A percentile compares a stretch with the other conserved stretches of the same genome.
These are phyloP conservation scores for Blastocystis sp. DNA, from an alignment of 352 stramenopile species.

Conservation along the genomic window DNA sequence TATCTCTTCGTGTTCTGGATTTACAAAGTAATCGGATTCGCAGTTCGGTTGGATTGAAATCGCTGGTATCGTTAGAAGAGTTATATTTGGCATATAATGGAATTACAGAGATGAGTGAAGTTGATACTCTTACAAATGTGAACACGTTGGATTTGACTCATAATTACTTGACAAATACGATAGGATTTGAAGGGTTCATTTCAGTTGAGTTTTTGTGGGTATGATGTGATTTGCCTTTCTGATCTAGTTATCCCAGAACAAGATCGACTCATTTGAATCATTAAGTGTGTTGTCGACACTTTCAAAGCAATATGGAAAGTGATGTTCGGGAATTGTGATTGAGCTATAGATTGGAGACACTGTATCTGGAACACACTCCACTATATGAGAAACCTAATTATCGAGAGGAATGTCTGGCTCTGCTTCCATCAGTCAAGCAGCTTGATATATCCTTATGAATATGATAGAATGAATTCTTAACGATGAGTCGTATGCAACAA, in stretches of 20 bases:
- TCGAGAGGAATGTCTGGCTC: background rate
- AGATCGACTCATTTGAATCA: background rate
- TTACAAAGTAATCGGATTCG: conserved; percentile 60
- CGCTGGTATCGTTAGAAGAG: conserved; percentile 21
- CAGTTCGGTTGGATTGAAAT: background rate
- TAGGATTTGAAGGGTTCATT: conserved; percentile 2
- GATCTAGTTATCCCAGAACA: conserved; percentile 49
- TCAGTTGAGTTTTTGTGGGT: conserved; percentile 58
- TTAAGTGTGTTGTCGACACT: background rate
- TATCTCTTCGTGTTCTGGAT: conserved; percentile 17
- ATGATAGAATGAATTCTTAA: background rate
- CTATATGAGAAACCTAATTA: conserved; percentile 20
- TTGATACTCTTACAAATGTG: conserved; percentile 1
- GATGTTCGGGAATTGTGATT: background rate
- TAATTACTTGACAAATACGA: conserved; percentile 31
- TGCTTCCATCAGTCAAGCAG: conserved; percentile 51
- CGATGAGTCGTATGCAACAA: background rate
- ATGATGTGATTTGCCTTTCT: background rate
- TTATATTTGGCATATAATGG: conserved; percentile 61
- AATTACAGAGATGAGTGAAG: background rate
- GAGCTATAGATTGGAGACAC: background rate
- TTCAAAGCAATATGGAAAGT: conserved; percentile 12
- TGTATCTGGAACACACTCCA: conserved; percentile 57
- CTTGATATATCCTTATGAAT: conserved; percentile 54
- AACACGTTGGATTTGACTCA: conserved; percentile 57